Evolutionary conservation across 2,329 filamentous ascomycete genomes (phyloP).

Genomic region (Fusarium decemcellulare): DNA sequence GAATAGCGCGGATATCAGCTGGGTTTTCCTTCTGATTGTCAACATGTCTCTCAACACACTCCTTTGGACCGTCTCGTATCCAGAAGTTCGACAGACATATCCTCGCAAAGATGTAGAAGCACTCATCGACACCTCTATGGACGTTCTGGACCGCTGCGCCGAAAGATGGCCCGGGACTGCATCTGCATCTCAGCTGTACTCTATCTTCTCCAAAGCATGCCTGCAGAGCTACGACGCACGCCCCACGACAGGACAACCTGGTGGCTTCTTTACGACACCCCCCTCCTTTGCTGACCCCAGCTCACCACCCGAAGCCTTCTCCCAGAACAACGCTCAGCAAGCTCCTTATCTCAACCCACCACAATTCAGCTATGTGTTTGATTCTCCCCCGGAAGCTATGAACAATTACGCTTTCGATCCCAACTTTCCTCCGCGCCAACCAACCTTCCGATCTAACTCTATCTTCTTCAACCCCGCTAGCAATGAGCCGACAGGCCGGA

Average conservation of each 20-base stretch:
- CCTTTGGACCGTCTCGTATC: slow-evolving; percentile 91
- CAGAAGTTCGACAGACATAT: slow-evolving; percentile 82
- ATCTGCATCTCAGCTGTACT: slow-evolving; percentile 87
- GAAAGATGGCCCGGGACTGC: slow-evolving; percentile 93
- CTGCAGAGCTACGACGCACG: slow-evolving; percentile 86
- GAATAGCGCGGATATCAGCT: slow-evolving; percentile 85
- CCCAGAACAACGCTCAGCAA: slow-evolving; percentile 51
- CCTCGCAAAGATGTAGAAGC: slow-evolving; percentile 81
- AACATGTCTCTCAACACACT: slow-evolving; percentile 95
- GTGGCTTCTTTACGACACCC: slow-evolving; percentile 54
- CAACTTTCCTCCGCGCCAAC: slow-evolving; percentile 61
- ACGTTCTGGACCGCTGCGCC: slow-evolving; percentile 84
- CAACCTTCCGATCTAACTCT: slow-evolving; percentile 75
- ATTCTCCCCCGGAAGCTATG: slow-evolving; percentile 68
- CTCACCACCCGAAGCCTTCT: slow-evolving; percentile 50
- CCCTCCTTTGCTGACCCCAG: slow-evolving; percentile 50
- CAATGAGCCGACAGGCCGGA: slow-evolving; percentile 67
- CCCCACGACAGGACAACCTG: slow-evolving; percentile 40
- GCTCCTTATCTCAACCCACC: slow-evolving; percentile 62
- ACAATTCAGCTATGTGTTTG: slow-evolving; percentile 72
- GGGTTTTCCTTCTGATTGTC: slow-evolving; percentile 90
- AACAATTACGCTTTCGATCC: slow-evolving; percentile 61
- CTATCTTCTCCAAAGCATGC: slow-evolving; percentile 87
- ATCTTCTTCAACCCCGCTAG: slow-evolving; percentile 74
- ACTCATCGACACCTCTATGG: slow-evolving; percentile 80